Evolutionary conservation across 1,139 yeast species (phyloP).

Genomic region (Geotrichum siamense): DNA sequence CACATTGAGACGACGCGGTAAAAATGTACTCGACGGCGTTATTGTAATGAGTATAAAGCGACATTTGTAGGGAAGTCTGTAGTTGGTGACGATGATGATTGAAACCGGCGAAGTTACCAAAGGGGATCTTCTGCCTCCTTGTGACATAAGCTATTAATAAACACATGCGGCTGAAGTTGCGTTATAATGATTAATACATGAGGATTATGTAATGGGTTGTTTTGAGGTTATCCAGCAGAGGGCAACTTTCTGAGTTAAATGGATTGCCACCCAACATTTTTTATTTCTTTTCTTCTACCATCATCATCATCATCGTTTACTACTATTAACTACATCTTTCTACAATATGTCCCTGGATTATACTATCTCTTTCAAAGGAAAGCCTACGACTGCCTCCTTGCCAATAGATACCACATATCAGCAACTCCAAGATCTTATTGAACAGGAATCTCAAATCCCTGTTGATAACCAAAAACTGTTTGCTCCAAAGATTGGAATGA

Average conservation of each 20-base stretch:
- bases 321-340: too few relatives aligned
- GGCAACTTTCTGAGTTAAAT: too few relatives aligned
- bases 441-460: slow-evolving; percentile 27
- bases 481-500: slow-evolving; percentile 27
- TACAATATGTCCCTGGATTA: slow-evolving; percentile 7
- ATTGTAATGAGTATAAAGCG: not conserved
- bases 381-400: slow-evolving; percentile 5
- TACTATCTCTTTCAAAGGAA: slow-evolving; percentile 15
- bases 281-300: too few relatives aligned
- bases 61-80: not conserved
- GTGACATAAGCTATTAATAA: too few relatives aligned
- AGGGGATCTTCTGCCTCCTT: too few relatives aligned
- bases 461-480: slow-evolving; percentile 29
- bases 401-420: slow-evolving; percentile 19
- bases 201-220: too few relatives aligned
- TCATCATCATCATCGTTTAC: too few relatives aligned
- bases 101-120: too few relatives aligned
- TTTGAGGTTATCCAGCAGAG: too few relatives aligned
- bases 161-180: too few relatives aligned
- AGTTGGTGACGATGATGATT: not conserved
- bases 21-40: slow-evolving; percentile 33
- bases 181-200: too few relatives aligned
- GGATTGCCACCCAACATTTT: too few relatives aligned
- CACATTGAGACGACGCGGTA: slow-evolving; percentile 54
- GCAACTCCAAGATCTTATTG: slow-evolving; percentile 26